Base-by-base conservation (phyloP, 257 asterid species). In the Knoxia roxburghii region DNA sequence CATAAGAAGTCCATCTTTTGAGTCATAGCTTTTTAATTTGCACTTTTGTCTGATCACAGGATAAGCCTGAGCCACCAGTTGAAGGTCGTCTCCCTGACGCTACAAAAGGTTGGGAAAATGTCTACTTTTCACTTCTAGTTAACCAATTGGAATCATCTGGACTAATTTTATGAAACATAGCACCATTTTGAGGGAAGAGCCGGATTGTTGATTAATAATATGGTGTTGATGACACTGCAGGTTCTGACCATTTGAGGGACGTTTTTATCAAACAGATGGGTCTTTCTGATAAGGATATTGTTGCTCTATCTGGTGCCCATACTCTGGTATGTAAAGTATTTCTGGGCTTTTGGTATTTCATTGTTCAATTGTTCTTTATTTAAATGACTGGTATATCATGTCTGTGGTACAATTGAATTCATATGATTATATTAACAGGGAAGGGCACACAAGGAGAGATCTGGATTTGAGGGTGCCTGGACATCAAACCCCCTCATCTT, bases 81-180 rank as follows among this genome's bases (percentile, higher is more conserved):
- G 96, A 91, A 75, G 98, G 98, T 51, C 92, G 95, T 65, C 77
- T 91, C 70, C 96, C 98, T 51, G 88, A 87, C 83, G 99, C 99
- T n/a, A 87, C 79, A 21, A 74, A 85, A 78, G 98, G 98, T 91
- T 43, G 52, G 93, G 78, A 50, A 1, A 18, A n/a, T 2, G 45
- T 57, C 26, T 9, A 40, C 14, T 41, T 40, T 33, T 27, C 32
- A 54, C 27, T 30, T 3, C 14, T 8, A 27, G 8, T 29, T 17
- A 2, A 11, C 1, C 2, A 21, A 5, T 27, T 18, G 41, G 41
- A n/a, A n/a, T n/a, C n/a, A n/a, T n/a, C n/a, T n/a, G n/a, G n/a
- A n/a, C n/a, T n/a, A n/a, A n/a, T n/a, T n/a, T n/a, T n/a, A n/a
- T n/a, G n/a, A n/a, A 40, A 20, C 1, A 10, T 7, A 7, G 57